phyloP scores from a whole-genome alignment of 1,284 basidiomycete species.

The Mycena sp. region DNA sequence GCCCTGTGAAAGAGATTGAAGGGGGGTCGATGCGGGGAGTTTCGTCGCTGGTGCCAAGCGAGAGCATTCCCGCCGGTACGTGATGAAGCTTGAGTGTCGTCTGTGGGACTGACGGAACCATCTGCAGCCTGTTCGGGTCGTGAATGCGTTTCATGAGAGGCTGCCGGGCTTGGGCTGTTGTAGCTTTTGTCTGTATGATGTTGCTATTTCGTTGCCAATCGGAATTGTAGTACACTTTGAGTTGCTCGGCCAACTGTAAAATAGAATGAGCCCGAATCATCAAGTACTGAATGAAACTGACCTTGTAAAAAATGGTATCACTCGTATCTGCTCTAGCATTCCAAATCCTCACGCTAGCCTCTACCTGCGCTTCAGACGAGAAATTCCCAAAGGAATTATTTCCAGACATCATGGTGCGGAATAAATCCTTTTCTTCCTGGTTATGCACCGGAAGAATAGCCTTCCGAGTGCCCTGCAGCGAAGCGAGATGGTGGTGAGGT shows the following conservation, averaged over 20 bases:
- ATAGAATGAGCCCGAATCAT: not conserved
- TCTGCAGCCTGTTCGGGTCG: too few relatives aligned
- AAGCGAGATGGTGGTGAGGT: conserved; percentile 10
- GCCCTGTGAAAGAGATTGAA: not conserved
- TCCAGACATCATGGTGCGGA: conserved; percentile 4
- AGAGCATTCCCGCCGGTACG: not conserved
- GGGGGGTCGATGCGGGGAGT: not conserved
- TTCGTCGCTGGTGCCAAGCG: not conserved
- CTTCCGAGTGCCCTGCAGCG: not conserved
- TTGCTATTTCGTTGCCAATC: too few relatives aligned
- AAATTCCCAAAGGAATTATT: not conserved
- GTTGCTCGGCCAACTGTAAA: conserved; percentile 8
- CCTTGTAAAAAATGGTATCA: conserved; percentile 11
- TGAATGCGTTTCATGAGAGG: too few relatives aligned
- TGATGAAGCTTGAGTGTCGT: too few relatives aligned
- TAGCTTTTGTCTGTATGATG: too few relatives aligned
- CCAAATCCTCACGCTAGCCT: not conserved
- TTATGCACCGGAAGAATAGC: conserved; percentile 10
- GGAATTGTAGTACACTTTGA: too few relatives aligned
- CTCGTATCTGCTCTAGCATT: not conserved
- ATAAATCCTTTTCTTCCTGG: conserved; percentile 1
- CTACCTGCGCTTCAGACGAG: not conserved
- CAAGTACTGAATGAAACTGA: not conserved
- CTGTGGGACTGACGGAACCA: too few relatives aligned
- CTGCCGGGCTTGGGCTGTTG: too few relatives aligned